These are phyloP conservation scores for Paracamarosporium sp. DNA, from an alignment of 2,329 filamentous ascomycete species.

Conservation along the genomic window DNA sequence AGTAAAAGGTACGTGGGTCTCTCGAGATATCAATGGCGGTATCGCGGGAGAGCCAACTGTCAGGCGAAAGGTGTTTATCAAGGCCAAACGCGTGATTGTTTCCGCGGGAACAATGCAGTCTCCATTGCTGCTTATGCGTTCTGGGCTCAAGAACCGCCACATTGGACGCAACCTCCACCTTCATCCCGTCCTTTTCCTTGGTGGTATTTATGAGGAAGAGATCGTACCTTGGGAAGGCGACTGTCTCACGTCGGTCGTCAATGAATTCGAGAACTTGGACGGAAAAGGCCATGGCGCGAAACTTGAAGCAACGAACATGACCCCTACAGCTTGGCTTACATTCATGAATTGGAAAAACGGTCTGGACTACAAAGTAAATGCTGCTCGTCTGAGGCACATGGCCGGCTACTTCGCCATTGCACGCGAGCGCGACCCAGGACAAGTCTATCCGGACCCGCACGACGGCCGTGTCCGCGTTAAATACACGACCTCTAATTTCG, in stretches of 20 bases:
- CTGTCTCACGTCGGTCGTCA: slow-evolving; percentile 80
- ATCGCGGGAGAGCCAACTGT: slow-evolving; percentile 60
- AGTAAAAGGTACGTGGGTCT: slow-evolving; percentile 76
- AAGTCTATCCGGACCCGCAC: slow-evolving; percentile 73
- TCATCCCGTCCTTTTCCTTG: slow-evolving; percentile 70
- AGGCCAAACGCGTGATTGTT: slow-evolving; percentile 81
- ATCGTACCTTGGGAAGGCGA: slow-evolving; percentile 70
- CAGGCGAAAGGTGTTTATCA: slow-evolving; percentile 71
- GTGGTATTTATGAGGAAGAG: slow-evolving; percentile 72
- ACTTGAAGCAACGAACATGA: slow-evolving; percentile 77
- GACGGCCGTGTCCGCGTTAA: slow-evolving; percentile 70
- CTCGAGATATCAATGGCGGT: slow-evolving; percentile 68
- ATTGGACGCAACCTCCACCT: slow-evolving; percentile 83
- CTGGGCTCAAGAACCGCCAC: slow-evolving; percentile 80
- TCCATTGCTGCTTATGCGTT: slow-evolving; percentile 77
- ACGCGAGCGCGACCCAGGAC: slow-evolving; percentile 78
- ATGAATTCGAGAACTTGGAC: slow-evolving; percentile 82
- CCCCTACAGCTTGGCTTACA: slow-evolving; percentile 70
- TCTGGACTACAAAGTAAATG: slow-evolving; percentile 74
- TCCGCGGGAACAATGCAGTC: slow-evolving; percentile 78
- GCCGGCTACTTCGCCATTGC: slow-evolving; percentile 75
- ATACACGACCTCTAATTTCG: slow-evolving; percentile 75
- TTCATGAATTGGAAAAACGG: slow-evolving; percentile 72
- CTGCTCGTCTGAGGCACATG: slow-evolving; percentile 72
- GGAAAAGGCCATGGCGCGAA: slow-evolving; percentile 81